Evolutionary conservation across 2,329 filamentous ascomycete species (phyloP), one percentile per base, ranked within the genome.

Genomic region (Ambrosiella xylebori): DNA sequence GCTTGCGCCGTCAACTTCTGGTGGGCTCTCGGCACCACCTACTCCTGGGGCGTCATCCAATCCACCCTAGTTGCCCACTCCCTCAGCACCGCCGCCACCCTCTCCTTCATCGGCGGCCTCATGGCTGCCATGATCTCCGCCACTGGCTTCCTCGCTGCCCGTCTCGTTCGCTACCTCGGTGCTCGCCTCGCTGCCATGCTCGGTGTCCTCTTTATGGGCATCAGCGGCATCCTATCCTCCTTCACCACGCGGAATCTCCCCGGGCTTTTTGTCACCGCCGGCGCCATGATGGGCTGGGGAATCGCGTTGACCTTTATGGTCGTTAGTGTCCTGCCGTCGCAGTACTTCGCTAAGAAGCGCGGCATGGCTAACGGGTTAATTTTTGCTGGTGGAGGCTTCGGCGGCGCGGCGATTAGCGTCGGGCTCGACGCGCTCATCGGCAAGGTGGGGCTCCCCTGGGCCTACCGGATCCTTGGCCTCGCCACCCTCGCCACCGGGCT

Each of bases 41-140:
- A 80, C 64, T 73, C 72, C 61, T 84, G 80, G 79, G 81, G 80
- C 27, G 73, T 84, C 0, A 68, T 82, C 52, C 80, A 84, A 66
- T 71, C 72, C 3, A 78, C 74, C 0, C 71, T 84, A 1, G 73
- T 81, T 2, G 67, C 74, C 39, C 67, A 73, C 8, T 69, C 70
- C 0, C 66, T 80, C 0, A 71, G 72, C 0, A 71, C 71, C 0
- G 70, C 78, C 0, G 74, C 74, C 0, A 79, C 75, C 0, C 68
- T 84, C 19, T 75, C 78, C 1, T 84, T 81, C 61, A 75, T 83
- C 2, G 80, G 79, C 1, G 77, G 75, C 0, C 63, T 82, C 11
- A 70, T 72, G 7, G 68, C 75, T 1, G 72, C 76, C 0, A 71
- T 74, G 57, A 74, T 78, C 39, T 75, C 75, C 0, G 70, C 74